phyloP scores from a whole-genome alignment of 257 asterid genomes.

The Nicotiana sylvestris region DNA sequence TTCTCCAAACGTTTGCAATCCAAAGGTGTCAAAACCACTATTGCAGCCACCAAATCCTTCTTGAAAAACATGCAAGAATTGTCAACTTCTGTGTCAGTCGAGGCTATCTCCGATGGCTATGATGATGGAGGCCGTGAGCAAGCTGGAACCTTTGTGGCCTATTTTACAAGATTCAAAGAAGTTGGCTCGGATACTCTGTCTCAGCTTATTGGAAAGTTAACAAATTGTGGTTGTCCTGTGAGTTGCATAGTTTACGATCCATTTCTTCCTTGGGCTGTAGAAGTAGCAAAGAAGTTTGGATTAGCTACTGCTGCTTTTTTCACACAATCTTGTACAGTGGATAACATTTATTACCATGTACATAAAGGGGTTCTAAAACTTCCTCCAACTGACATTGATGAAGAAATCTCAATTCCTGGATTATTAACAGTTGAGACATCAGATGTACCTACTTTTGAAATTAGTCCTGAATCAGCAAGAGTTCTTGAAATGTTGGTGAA shows the following conservation, averaged over 20 bases:
- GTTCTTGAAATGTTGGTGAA: not conserved
- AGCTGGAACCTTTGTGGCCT: conserved; percentile 19
- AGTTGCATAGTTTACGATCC: conserved; percentile 18
- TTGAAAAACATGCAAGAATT: conserved; percentile 20
- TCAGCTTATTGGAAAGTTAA: conserved; percentile 25
- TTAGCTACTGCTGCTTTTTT: conserved; percentile 11
- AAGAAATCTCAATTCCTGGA: not conserved
- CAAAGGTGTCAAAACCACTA: conserved; percentile 24
- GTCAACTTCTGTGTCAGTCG: conserved; percentile 14
- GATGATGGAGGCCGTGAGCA: conserved; percentile 23
- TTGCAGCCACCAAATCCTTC: conserved; percentile 23
- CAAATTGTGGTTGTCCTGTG: conserved; percentile 18
- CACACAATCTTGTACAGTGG: conserved; percentile 17
- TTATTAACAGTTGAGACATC: not conserved
- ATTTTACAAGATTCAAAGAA: conserved; percentile 11
- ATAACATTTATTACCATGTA: conserved; percentile 14
- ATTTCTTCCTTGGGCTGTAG: conserved; percentile 18
- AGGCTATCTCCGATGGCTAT: conserved; percentile 39
- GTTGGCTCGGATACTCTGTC: conserved; percentile 27
- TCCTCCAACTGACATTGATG: not conserved
- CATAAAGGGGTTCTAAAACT: not conserved
- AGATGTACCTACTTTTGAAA: not conserved
- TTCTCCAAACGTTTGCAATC: conserved; percentile 36
- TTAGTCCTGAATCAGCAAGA: not conserved
- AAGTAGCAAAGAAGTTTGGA: conserved; percentile 6